Evolutionary conservation across 371 early-diverging fungal species (phyloP).

Genomic region (Mortierella sp.): DNA sequence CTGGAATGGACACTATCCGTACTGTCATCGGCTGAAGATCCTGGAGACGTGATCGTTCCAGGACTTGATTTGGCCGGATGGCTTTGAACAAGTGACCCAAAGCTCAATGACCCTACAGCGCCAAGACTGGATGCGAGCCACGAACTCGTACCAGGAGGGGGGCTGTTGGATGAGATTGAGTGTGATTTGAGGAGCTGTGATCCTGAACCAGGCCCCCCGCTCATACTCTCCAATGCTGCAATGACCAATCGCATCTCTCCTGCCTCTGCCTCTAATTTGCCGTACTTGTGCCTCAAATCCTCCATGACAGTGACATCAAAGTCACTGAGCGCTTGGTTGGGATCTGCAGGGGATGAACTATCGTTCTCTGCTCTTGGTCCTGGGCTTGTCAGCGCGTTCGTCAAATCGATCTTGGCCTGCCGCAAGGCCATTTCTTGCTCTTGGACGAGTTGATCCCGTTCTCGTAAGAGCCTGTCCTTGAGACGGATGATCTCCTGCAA

Average conservation of each 20-base stretch:
- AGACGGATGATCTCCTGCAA: conserved; percentile 40
- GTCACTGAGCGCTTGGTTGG: conserved; percentile 5
- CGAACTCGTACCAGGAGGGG: conserved; percentile 7
- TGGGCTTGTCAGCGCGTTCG: neutral
- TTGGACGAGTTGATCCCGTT: conserved; percentile 35
- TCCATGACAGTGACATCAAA: conserved; percentile 35
- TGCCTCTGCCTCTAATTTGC: conserved; percentile 29
- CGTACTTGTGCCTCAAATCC: conserved; percentile 28
- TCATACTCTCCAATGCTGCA: conserved; percentile 41
- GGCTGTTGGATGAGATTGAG: conserved; percentile 4
- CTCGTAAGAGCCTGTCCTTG: conserved; percentile 43
- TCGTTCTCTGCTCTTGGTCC: neutral
- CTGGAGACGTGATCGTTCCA: conserved; percentile 5
- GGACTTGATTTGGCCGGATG: conserved; percentile 5
- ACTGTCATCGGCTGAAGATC: conserved; percentile 6
- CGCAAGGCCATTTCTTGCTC: conserved; percentile 25
- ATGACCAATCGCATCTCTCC: conserved; percentile 43
- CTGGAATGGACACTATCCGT: neutral
- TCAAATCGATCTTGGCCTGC: conserved; percentile 5
- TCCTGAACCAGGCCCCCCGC: conserved; percentile 27
- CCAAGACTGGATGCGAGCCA: conserved; percentile 24
- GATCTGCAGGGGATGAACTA: neutral
- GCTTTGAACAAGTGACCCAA: conserved; percentile 15
- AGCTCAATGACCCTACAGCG: conserved; percentile 18
- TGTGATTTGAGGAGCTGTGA: conserved; percentile 17